A percentile compares a stretch with the other conserved stretches of the same genome.
Conservation (phyloP, 306 rosid genomes). For the Ormosia semicastrata region DNA sequence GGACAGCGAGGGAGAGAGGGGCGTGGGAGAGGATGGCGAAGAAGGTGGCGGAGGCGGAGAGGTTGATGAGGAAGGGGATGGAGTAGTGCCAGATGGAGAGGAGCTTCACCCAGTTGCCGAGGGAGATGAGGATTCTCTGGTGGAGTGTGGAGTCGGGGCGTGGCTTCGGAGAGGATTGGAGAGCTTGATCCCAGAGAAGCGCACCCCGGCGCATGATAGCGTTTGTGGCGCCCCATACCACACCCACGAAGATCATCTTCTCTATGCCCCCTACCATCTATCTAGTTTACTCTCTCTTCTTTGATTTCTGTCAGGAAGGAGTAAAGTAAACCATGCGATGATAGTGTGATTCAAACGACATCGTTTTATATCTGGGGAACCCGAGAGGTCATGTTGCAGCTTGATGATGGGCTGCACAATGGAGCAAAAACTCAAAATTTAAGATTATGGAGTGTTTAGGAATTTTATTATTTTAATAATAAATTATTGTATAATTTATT, state of each 20-base stretch:
- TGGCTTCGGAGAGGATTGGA: conserved; percentile 46
- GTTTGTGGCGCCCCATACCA: conserved; percentile 93
- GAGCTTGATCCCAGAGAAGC: conserved; percentile 74
- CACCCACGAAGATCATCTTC: conserved; percentile 86
- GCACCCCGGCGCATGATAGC: conserved; percentile 93
- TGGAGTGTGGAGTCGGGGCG: background rate
- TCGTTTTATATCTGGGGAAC: background rate
- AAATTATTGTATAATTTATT: too few relatives aligned
- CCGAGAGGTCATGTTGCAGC: too few relatives aligned
- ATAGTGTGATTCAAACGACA: background rate
- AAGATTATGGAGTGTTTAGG: too few relatives aligned
- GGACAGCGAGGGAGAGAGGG: conserved; percentile 85
- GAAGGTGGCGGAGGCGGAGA: conserved; percentile 91
- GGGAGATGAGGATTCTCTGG: conserved; percentile 35
- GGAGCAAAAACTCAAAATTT: too few relatives aligned
- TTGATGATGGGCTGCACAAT: too few relatives aligned
- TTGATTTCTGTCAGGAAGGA: background rate
- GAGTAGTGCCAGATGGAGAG: conserved; percentile 84
- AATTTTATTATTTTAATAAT: too few relatives aligned
- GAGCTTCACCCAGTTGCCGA: conserved; percentile 71
- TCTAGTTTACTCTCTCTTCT: background rate
- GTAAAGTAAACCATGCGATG: background rate
- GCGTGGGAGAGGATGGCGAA: conserved; percentile 71
- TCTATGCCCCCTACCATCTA: conserved; percentile 50
- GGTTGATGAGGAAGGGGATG: conserved; percentile 67